phyloP scores from a whole-genome alignment of 768 basidiomycete genomes.

The Lactarius trivialis region DNA sequence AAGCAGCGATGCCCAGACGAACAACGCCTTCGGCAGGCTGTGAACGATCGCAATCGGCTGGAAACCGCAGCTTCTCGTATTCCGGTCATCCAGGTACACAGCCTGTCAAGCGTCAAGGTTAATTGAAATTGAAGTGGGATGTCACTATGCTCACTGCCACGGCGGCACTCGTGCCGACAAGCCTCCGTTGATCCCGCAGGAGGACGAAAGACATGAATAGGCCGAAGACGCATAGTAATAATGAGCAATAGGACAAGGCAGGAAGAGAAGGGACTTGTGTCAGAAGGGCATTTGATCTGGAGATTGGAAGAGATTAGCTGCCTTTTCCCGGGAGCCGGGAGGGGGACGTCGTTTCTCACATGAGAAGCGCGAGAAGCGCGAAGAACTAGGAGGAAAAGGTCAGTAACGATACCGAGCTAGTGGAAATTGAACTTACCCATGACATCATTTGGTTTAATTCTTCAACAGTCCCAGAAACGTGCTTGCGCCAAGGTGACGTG shows the following conservation, averaged over 20 bases:
- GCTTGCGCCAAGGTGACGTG: background rate
- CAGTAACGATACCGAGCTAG: too few relatives aligned
- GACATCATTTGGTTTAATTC: background rate
- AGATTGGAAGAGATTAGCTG: background rate
- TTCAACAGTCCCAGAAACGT: background rate
- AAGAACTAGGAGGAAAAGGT: too few relatives aligned
- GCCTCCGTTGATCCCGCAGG: background rate
- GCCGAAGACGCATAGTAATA: background rate
- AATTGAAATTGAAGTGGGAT: background rate
- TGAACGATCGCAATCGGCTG: slow-evolving; percentile 15
- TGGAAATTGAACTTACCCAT: background rate
- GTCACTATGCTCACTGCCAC: background rate
- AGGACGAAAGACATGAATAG: background rate
- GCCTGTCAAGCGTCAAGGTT: background rate
- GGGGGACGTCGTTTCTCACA: background rate
- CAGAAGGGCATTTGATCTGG: background rate
- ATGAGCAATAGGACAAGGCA: background rate
- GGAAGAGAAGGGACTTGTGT: background rate
- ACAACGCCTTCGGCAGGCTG: slow-evolving; percentile 3
- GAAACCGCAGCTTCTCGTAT: slow-evolving; percentile 10
- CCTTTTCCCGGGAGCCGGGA: background rate
- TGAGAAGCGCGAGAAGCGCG: background rate
- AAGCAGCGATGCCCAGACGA: slow-evolving; percentile 6
- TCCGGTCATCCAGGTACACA: slow-evolving; percentile 2
- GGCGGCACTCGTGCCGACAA: background rate